Percentiles rank a stretch among this genome's conserved stretches.
Evolutionary conservation across 352 stramenopile genomes (phyloP).

Genomic region (Pythium vanterpoolii): DNA sequence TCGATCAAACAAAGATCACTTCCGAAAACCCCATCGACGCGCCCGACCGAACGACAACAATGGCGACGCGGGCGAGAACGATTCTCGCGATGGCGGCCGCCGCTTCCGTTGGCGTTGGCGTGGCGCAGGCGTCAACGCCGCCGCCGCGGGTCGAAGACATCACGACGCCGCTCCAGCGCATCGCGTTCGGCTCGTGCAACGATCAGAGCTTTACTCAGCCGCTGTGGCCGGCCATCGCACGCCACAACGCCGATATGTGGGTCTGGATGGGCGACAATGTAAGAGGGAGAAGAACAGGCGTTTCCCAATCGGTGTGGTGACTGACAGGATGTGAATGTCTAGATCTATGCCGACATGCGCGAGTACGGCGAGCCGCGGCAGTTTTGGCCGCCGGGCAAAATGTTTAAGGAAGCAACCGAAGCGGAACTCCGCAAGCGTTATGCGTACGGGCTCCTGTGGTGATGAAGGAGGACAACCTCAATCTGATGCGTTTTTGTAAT

Average conservation of each 20-base stretch:
- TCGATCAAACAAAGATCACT: constrained; percentile 2
- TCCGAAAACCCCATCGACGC: not conserved
- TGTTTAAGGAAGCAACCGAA: constrained; percentile 53
- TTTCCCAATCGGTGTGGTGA: too few species aligned
- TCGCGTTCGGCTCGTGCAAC: constrained; percentile 86
- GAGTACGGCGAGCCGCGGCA: constrained; percentile 41
- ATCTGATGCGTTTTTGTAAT: not conserved
- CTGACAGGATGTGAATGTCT: not conserved
- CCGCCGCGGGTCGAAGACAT: constrained; percentile 32
- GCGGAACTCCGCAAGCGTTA: constrained; percentile 59
- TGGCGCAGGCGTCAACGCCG: not conserved
- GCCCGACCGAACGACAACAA: not conserved
- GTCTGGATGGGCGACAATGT: constrained; percentile 89
- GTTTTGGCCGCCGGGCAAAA: constrained; percentile 42
- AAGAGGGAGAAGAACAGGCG: not conserved
- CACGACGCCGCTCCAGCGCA: constrained; percentile 37
- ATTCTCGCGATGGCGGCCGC: not conserved
- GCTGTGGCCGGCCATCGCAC: constrained; percentile 63
- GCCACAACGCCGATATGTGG: constrained; percentile 68
- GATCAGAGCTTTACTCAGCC: constrained; percentile 82
- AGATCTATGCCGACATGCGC: constrained; percentile 80
- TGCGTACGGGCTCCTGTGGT: constrained; percentile 30
- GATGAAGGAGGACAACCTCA: not conserved
- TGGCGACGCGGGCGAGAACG: not conserved
- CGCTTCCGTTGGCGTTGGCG: not conserved